Conservation (phyloP, 305 asterid species). For the Fraxinus paxiana region DNA sequence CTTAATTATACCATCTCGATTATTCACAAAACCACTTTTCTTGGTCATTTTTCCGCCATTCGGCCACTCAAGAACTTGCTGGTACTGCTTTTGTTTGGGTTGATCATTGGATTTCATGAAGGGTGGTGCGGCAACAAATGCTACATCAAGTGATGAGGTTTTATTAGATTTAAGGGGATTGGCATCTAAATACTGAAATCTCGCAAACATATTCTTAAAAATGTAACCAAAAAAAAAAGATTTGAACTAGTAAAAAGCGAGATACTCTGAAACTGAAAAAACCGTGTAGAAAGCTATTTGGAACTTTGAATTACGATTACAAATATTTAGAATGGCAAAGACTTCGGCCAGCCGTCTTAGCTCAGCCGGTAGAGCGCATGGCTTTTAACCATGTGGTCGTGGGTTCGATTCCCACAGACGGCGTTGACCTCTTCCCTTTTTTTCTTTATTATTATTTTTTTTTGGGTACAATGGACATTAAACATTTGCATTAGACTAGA, state of each 20-base stretch:
- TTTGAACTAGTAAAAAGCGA: neutral
- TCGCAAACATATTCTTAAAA: conserved; percentile 41
- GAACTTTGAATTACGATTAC: no score
- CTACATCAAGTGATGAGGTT: conserved; percentile 32
- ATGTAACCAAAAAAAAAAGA: neutral
- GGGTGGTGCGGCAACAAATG: conserved; percentile 40
- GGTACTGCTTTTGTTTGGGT: conserved; percentile 31
- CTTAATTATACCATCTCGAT: conserved; percentile 25
- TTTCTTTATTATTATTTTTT: no score
- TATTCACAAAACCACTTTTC: conserved; percentile 14
- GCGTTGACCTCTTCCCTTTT: conserved; percentile 24
- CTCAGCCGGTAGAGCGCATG: conserved; percentile 82
- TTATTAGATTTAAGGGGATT: conserved; percentile 40
- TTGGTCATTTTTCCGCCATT: conserved; percentile 15
- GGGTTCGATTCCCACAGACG: conserved; percentile 94
- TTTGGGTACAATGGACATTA: neutral
- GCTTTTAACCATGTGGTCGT: conserved; percentile 97
- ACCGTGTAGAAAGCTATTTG: neutral
- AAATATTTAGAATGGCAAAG: no score
- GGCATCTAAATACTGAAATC: conserved; percentile 51
- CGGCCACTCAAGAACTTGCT: conserved; percentile 20
- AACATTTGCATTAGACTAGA: neutral
- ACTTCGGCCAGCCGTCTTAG: conserved; percentile 47
- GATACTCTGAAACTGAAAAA: neutral
- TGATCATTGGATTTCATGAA: conserved; percentile 27